Evolutionary conservation across 768 basidiomycete genomes (phyloP), one percentile per base, ranked within the genome.

Genomic region (Sarcodon aspratus): DNA sequence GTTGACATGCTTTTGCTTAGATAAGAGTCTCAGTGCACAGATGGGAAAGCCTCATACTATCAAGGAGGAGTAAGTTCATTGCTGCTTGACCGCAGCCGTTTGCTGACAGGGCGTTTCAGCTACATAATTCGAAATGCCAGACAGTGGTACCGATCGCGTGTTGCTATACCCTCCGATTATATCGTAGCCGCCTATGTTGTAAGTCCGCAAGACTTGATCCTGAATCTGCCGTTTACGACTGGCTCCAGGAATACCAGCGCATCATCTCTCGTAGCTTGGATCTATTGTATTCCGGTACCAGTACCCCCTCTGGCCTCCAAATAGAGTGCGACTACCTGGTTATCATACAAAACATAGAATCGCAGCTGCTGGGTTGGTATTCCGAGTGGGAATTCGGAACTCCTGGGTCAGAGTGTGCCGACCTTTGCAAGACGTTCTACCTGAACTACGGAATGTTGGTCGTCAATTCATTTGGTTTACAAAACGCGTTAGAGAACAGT

Each of bases 1-100:
- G 96, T 69, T 96, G 45, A 64, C 91, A 51, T 92, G 88, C 58
- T 93, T 82, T 62, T 76, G 76, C 49, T 72, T 96, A 33, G 94
- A 97, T 62, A 75, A 91, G 52, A 95, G 92, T 57, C 75, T 85
- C 50, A 89, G 91, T 55, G 88, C 94, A 0, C 93, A 95, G 66
- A 91, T 97, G 91, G 94, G 94, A 40, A 97, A 96, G 66, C 95
- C 95, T 3, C 81, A 88, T 60, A 80, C 84, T 2, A 83, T 97
- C 55, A 82, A 85, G 61, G 95, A 97, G 66, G 95, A 99, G 89
- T 92, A 61, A 56, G 89, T 74, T 27, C 35, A 15, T 45, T 31
- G 43, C 37, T 52, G 52, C 52, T 54, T 36, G 36, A 47, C 31
- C 13, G 38, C 15, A 36, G 21, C 36, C 7, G 34, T 31, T 37